Percentiles rank a stretch among this genome's conserved stretches.
These are phyloP conservation scores for Solanum sitiens DNA, from an alignment of 257 asterid species.

Conservation along the genomic window DNA sequence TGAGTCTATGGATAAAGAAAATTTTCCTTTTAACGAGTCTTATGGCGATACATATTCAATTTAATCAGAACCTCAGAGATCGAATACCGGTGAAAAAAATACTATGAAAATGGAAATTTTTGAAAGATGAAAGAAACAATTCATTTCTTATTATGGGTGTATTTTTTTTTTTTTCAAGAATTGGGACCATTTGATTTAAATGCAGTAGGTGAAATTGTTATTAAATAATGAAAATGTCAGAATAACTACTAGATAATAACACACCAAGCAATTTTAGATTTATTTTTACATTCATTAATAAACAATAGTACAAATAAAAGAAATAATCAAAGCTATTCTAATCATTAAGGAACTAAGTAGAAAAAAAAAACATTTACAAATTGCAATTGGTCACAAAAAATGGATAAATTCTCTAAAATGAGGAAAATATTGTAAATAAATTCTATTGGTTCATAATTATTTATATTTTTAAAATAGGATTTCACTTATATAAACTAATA, in stretches of 20 bases:
- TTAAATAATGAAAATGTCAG: not conserved
- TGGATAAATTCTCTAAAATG: not conserved
- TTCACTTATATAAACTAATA: not conserved
- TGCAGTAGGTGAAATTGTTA: not conserved
- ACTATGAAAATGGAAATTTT: not conserved
- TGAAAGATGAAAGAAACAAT: not conserved
- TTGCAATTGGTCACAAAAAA: not conserved
- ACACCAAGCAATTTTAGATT: not conserved
- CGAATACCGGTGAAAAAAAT: not conserved
- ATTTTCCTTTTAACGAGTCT: not conserved
- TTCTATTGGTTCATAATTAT: not conserved
- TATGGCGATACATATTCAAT: not conserved
- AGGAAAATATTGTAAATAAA: not conserved
- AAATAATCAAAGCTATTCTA: not conserved
- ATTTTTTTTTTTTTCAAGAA: not conserved
- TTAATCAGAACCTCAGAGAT: not conserved
- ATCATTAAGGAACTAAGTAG: not conserved
- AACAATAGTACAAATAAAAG: not conserved
- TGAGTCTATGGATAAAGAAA: not conserved
- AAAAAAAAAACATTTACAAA: not conserved
- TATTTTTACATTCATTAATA: not conserved
- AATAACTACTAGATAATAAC: not conserved
- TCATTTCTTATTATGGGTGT: not conserved
- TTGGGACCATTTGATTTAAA: not conserved
- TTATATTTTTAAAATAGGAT: not conserved